A percentile compares a stretch with the other conserved stretches of the same genome.
phyloP scores from a whole-genome alignment of 2,329 filamentous ascomycete genomes.

The Penicillium sp. region DNA sequence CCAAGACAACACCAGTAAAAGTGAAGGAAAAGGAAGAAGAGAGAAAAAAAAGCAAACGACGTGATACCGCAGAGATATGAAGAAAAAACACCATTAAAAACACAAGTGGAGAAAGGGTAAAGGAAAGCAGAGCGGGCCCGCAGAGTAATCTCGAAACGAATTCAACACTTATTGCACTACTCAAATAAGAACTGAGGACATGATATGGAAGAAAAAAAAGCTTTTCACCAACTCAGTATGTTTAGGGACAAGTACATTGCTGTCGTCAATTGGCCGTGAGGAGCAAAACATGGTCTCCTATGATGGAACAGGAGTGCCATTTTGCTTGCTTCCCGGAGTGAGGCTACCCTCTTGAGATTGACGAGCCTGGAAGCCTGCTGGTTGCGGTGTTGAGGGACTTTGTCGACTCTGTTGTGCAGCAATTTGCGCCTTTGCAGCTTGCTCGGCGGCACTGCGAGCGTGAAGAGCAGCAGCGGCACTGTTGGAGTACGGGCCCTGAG shows the following conservation, averaged over 20 bases:
- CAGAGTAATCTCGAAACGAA: neutral
- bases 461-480: constrained; percentile 42
- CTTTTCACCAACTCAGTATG: constrained; percentile 11
- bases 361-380: constrained; percentile 28
- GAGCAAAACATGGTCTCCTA: constrained; percentile 9
- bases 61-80: constrained; percentile 17
- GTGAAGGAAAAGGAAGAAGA: constrained; percentile 12
- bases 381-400: constrained; percentile 40
- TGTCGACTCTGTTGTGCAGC: constrained; percentile 36
- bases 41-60: constrained; percentile 14
- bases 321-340: constrained; percentile 39
- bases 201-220: constrained; percentile 1
- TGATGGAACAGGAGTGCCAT: constrained; percentile 34
- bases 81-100: constrained; percentile 24
- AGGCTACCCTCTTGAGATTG: constrained; percentile 40
- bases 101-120: constrained; percentile 16
- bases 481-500: constrained; percentile 38
- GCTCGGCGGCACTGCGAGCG: constrained; percentile 45
- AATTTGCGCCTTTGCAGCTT: constrained; percentile 44
- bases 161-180: neutral
- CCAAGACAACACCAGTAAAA: constrained; percentile 22
- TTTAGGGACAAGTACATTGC: neutral
- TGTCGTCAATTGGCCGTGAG: neutral
- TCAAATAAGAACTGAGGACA: neutral
- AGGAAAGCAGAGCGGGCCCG: constrained; percentile 1